Base-by-base conservation (phyloP, 345 rosid species). In the Physaria fendleri region DNA sequence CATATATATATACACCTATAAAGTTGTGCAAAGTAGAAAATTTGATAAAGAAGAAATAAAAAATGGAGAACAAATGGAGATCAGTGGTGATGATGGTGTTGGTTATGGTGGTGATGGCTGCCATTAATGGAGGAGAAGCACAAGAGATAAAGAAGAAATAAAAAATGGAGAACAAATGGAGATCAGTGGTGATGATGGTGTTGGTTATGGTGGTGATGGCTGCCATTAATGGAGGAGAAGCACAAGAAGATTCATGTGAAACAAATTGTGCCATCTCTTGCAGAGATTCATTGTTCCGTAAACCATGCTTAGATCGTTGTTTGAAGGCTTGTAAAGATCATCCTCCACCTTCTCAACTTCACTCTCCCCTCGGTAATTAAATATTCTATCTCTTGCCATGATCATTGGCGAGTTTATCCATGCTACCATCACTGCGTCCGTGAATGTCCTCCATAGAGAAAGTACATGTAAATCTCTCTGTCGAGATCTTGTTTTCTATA, bases 111-210 rank as follows among this genome's bases (percentile, higher is more conserved):
- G 38, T 33, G 38, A 33, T 33, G 2, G 6, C 38, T 33, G 38
- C 15, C 14, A 33, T 33, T 2, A 5, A n/a, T n/a, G n/a, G 38
- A 12, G 38, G 14, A 33, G 14, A 33, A 33, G 38, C 38, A 33
- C n/a, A 4, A 4, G 34, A 3, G 38, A 0, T 1, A 22, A 22
- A 22, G 4, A 22, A 2, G 24, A 27, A 47, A 25, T 47, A 25
- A 13, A 23, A 61, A 4, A 62, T 62, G 67, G 59, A 28, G 12
- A 50, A 40, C 8, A 62, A 50, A 8, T 39, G 20, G 66, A 49
- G 41, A n/a, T n/a, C n/a, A n/a, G 24, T 20, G 2, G 40, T 28
- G 49, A 13, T 39, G 13, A 42, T 58, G 40, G 22, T 62, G 7
- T 38, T 39, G 0, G 23, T 62, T 29, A 18, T 62, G 23, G 59